Conservation (phyloP, 331 rosid species). For the Telfairia occidentalis region DNA sequence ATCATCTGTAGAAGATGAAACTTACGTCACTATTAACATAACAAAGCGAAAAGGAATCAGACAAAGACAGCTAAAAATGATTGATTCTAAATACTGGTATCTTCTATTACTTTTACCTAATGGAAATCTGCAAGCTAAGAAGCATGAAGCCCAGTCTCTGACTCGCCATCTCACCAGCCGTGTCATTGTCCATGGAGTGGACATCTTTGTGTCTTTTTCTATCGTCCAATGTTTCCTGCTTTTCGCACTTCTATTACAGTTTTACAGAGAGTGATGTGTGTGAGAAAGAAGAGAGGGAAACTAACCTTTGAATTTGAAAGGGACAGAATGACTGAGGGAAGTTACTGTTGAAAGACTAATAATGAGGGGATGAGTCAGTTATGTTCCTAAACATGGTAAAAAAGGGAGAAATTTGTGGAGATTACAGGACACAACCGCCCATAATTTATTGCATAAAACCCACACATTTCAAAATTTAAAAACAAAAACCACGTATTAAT, state of each 20-base stretch:
- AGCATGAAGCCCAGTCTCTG: slow-evolving; percentile 45
- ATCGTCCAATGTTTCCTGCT: background rate
- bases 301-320: slow-evolving; percentile 22
- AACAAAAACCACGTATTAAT: background rate
- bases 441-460: slow-evolving; percentile 8
- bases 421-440: no score
- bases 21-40: background rate
- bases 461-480: background rate
- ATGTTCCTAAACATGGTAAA: slow-evolving; percentile 21
- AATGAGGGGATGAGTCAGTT: slow-evolving; percentile 26
- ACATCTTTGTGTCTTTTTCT: slow-evolving; percentile 20
- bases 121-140: slow-evolving; percentile 31
- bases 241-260: background rate
- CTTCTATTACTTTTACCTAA: slow-evolving; percentile 21
- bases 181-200: slow-evolving; percentile 33
- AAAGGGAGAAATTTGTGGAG: slow-evolving; percentile 27
- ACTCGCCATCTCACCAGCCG: slow-evolving; percentile 33
- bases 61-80: background rate
- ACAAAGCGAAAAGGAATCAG: background rate
- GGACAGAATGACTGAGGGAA: slow-evolving; percentile 16
- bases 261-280: slow-evolving; percentile 1
- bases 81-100: background rate
- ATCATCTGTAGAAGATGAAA: slow-evolving; percentile 21
- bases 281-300: slow-evolving; percentile 22
- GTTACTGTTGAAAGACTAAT: slow-evolving; percentile 23